Percentiles rank a stretch among this genome's conserved stretches.
Evolutionary conservation across 768 basidiomycete species (phyloP).

Genomic region (Phlebiopsis flavidoalba): DNA sequence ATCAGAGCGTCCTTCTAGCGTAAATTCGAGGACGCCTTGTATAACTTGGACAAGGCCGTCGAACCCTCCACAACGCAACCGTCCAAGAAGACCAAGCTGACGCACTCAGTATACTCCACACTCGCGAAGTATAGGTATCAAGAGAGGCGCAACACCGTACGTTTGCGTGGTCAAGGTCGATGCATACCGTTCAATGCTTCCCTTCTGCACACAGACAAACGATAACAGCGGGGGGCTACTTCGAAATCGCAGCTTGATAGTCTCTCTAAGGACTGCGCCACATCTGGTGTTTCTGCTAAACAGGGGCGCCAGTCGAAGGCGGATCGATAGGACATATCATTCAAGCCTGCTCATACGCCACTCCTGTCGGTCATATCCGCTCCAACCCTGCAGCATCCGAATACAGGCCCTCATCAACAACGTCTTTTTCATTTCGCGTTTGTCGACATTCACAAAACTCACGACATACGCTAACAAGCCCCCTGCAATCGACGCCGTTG

Average conservation of each 20-base stretch:
- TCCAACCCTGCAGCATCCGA: constrained; percentile 41
- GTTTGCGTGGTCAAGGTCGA: not conserved
- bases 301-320: constrained; percentile 55
- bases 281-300: constrained; percentile 67
- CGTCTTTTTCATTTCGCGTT: constrained; percentile 68
- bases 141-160: constrained; percentile 38
- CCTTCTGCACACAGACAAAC: constrained; percentile 6
- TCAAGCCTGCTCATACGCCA: constrained; percentile 31
- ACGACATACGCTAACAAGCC: constrained; percentile 81
- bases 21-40: constrained; percentile 79
- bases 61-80: constrained; percentile 30
- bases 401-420: constrained; percentile 73
- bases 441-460: constrained; percentile 74
- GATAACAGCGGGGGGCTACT: constrained; percentile 1
- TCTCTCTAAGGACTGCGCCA: constrained; percentile 56
- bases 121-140: constrained; percentile 75
- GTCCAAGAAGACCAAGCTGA: constrained; percentile 48
- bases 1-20: constrained; percentile 38
- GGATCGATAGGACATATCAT: constrained; percentile 44
- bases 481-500: constrained; percentile 65
- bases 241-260: constrained; percentile 20
- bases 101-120: constrained; percentile 68
- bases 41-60: constrained; percentile 63
- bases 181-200: constrained; percentile 5
- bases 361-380: constrained; percentile 25